Evolutionary conservation across 257 asterid genomes (phyloP).

Genomic region (Datura wrightii): DNA sequence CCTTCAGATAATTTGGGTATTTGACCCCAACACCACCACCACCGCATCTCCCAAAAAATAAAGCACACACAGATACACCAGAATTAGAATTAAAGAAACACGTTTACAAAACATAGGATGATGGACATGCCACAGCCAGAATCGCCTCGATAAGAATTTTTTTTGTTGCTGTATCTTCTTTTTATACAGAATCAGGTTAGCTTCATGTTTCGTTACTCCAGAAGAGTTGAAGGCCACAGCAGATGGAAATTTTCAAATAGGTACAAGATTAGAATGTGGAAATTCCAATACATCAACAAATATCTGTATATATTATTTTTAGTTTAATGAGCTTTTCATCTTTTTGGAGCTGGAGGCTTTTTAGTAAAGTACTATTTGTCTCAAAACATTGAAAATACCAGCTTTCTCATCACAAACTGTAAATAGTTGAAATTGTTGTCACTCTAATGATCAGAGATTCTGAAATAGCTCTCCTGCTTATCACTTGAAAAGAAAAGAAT

Average conservation of each 20-base stretch:
- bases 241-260: not conserved
- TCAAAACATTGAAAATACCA: not conserved
- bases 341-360: not conserved
- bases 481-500: not conserved
- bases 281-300: not conserved
- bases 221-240: not conserved
- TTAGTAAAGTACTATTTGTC: constrained; percentile 22
- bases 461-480: not conserved
- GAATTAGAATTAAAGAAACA: constrained; percentile 17
- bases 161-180: not conserved
- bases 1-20: not conserved
- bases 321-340: not conserved
- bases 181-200: not conserved
- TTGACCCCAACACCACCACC: not conserved
- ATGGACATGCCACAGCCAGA: constrained; percentile 10
- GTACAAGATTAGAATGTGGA: not conserved
- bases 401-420: not conserved
- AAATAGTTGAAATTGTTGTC: not conserved
- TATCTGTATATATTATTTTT: not conserved
- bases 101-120: not conserved
- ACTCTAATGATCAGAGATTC: not conserved
- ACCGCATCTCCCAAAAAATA: not conserved
- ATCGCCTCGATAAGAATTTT: not conserved
- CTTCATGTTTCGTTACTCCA: not conserved
- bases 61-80: not conserved